Conservation (phyloP, 2,329 filamentous ascomycete species). For the Laburnicola sp. region DNA sequence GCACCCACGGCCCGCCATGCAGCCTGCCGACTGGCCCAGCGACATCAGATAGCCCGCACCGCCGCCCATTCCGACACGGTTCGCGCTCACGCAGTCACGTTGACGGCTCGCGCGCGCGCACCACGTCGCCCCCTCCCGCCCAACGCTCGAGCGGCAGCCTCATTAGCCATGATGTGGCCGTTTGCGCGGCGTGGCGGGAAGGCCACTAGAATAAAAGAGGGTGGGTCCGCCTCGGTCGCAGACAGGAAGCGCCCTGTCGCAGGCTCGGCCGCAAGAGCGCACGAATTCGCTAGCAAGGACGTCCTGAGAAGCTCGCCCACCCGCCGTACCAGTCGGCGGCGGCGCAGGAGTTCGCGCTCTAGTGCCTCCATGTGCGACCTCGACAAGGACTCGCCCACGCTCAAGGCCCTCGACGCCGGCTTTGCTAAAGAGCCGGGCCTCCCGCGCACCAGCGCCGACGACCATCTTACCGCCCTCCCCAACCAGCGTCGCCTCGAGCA, state of each 20-base stretch:
- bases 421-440: slow-evolving; percentile 24
- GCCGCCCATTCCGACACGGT: slow-evolving; percentile 14
- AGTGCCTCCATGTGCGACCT: slow-evolving; percentile 36
- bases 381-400: slow-evolving; percentile 31
- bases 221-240: slow-evolving; percentile 52
- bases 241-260: slow-evolving; percentile 50
- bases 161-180: slow-evolving; percentile 72
- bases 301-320: slow-evolving; percentile 23
- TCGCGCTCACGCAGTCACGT: slow-evolving; percentile 30
- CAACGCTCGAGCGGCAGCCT: slow-evolving; percentile 4
- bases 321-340: slow-evolving; percentile 35
- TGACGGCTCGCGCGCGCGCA: slow-evolving; percentile 9
- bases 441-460: slow-evolving; percentile 43
- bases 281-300: slow-evolving; percentile 28
- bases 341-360: slow-evolving; percentile 38
- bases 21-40: slow-evolving; percentile 10
- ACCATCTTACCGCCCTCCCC: slow-evolving; percentile 55
- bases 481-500: slow-evolving; percentile 44
- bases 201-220: slow-evolving; percentile 56
- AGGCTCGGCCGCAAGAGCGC: slow-evolving; percentile 18
- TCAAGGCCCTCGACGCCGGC: slow-evolving; percentile 17
- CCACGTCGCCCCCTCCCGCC: slow-evolving; percentile 4
- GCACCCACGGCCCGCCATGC: slow-evolving; percentile 20
- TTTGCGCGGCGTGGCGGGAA: slow-evolving; percentile 76
- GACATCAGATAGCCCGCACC: slow-evolving; percentile 23